Conservation (phyloP, 176 grass and related monocot genomes). For the Dendrocalamus sinicus region DNA sequence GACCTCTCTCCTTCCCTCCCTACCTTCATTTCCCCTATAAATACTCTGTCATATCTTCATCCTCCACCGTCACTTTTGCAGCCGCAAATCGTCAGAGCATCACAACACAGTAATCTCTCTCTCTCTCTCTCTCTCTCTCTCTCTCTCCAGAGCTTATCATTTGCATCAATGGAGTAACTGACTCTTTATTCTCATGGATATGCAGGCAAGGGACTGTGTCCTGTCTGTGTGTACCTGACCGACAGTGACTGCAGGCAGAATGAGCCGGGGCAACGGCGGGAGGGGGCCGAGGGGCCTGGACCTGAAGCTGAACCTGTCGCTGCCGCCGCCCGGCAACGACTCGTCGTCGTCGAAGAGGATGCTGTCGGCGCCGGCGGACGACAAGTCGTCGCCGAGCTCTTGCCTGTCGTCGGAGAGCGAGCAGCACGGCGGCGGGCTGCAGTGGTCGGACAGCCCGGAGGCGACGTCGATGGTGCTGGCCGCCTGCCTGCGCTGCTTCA, state of each 20-base stretch:
- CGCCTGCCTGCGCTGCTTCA: constrained; percentile 72
- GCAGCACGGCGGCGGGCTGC: constrained; percentile 28
- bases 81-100: background rate
- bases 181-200: background rate
- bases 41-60: constrained; percentile 50
- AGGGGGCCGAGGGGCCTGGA: constrained; percentile 48
- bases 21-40: constrained; percentile 49
- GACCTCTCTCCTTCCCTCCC: constrained; percentile 37
- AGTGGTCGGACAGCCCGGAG: constrained; percentile 70
- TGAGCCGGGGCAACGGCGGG: constrained; percentile 61
- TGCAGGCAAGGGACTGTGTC: background rate
- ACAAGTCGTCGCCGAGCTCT: constrained; percentile 66
- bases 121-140: too few species aligned
- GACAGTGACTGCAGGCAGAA: background rate
- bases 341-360: constrained; percentile 23
- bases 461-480: constrained; percentile 76
- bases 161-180: constrained; percentile 1
- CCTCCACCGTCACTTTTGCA: constrained; percentile 4
- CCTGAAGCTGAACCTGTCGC: constrained; percentile 77
- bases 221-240: background rate
- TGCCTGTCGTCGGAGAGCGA: constrained; percentile 76
- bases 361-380: constrained; percentile 33
- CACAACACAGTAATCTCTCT: background rate
- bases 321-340: constrained; percentile 40
- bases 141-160: too few species aligned